Evolutionary conservation across 371 early-diverging fungal species (phyloP).

Genomic region (Entomophthora muscae): DNA sequence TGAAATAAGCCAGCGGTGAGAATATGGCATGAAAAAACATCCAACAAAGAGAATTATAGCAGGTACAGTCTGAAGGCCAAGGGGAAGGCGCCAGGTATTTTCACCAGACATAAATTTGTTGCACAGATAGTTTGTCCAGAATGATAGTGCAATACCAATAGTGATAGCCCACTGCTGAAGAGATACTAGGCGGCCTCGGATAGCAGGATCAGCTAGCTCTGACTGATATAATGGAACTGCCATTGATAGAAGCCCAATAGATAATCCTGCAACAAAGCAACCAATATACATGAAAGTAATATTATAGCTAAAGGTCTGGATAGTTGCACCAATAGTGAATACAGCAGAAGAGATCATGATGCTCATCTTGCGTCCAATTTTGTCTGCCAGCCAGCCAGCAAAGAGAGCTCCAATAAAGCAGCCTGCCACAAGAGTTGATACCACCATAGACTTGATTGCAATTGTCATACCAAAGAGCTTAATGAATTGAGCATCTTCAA

Average conservation of each 20-base stretch:
- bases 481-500: constrained; percentile 6
- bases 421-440: constrained; percentile 6
- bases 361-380: neutral
- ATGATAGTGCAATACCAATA: too few relatives aligned
- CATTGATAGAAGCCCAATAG: constrained; percentile 11
- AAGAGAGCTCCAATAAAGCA: constrained; percentile 8
- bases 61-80: constrained; percentile 60
- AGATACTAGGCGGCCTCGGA: too few relatives aligned
- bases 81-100: constrained; percentile 51
- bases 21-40: constrained; percentile 62
- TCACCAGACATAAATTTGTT: constrained; percentile 5
- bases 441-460: constrained; percentile 15
- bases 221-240: too few relatives aligned
- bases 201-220: too few relatives aligned
- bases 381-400: neutral
- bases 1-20: constrained; percentile 78
- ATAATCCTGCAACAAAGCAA: constrained; percentile 10
- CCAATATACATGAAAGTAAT: constrained; percentile 8
- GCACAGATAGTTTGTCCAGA: constrained; percentile 9
- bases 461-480: constrained; percentile 11
- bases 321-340: constrained; percentile 2
- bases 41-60: constrained; percentile 31
- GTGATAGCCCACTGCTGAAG: too few relatives aligned
- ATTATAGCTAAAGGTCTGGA: constrained; percentile 1
- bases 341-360: constrained; percentile 1